These are phyloP conservation scores for Pichia scutulata DNA, from an alignment of 805 yeast species.

Conservation along the genomic window DNA sequence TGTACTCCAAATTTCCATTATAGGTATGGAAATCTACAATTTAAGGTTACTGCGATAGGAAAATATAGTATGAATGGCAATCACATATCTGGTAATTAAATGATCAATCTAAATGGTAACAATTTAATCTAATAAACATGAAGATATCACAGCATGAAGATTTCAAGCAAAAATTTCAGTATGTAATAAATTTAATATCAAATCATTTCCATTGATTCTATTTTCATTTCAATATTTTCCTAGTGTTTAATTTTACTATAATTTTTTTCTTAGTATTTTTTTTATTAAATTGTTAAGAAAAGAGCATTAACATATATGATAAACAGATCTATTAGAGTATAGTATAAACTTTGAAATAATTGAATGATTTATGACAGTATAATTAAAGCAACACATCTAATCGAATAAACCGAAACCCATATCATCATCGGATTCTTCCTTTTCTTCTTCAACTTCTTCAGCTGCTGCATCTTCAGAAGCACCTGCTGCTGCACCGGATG, in stretches of 20 bases:
- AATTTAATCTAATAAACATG: too few relatives aligned
- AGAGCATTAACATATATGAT: conserved; percentile 5
- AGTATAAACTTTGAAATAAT: conserved; percentile 3
- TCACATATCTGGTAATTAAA: too few relatives aligned
- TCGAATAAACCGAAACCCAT: conserved; percentile 96
- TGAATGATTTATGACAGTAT: neutral
- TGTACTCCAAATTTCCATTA: too few relatives aligned
- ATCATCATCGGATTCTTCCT: conserved; percentile 63
- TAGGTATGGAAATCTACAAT: neutral
- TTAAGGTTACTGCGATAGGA: neutral
- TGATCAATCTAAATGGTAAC: too few relatives aligned
- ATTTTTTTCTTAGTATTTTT: neutral
- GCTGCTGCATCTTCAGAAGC: conserved; percentile 60
- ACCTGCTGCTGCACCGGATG: conserved; percentile 51
- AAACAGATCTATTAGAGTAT: conserved; percentile 5
- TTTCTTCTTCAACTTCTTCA: conserved; percentile 46
- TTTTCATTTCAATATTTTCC: too few relatives aligned
- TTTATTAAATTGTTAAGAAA: conserved; percentile 4
- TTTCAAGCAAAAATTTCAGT: too few relatives aligned
- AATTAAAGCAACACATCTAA: conserved; percentile 32
- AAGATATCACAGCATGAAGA: too few relatives aligned
- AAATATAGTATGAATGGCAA: too few relatives aligned
- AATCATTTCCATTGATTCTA: neutral
- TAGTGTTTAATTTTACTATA: neutral
- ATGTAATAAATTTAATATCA: too few relatives aligned